These are phyloP conservation scores for Debaryomyces nepalensis DNA, from an alignment of 1,139 yeast genomes.

Conservation along the genomic window DNA sequence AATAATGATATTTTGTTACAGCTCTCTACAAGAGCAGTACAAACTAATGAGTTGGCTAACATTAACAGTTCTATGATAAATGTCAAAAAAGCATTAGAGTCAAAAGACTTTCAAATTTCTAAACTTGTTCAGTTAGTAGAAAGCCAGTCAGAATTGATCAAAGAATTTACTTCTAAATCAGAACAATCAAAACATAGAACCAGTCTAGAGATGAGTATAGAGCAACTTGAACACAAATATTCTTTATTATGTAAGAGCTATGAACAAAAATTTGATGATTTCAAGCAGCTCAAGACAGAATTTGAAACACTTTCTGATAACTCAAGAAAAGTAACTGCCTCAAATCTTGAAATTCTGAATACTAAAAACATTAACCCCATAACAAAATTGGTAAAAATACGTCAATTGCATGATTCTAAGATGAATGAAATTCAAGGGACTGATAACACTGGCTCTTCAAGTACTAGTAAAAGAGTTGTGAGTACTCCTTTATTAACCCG, in stretches of 20 bases:
- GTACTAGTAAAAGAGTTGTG: constrained; percentile 30
- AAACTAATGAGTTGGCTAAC: constrained; percentile 8
- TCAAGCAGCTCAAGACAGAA: constrained; percentile 28
- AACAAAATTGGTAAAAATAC: constrained; percentile 29
- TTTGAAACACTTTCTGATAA: constrained; percentile 28
- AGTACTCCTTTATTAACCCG: constrained; percentile 32
- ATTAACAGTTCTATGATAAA: constrained; percentile 2
- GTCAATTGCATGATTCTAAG: constrained; percentile 35
- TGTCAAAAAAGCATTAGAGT: not conserved
- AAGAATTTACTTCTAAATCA: not conserved
- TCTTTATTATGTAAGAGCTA: constrained; percentile 29
- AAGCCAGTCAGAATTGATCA: constrained; percentile 4
- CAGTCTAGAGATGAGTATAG: constrained; percentile 21
- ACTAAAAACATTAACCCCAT: constrained; percentile 3
- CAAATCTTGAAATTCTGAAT: not conserved
- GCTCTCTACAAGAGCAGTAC: constrained; percentile 10
- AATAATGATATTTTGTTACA: constrained; percentile 12
- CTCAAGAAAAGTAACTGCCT: not conserved
- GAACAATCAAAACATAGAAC: constrained; percentile 14
- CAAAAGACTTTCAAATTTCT: constrained; percentile 4
- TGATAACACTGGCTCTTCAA: constrained; percentile 12
- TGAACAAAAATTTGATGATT: constrained; percentile 31
- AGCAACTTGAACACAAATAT: constrained; percentile 26
- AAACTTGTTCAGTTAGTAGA: constrained; percentile 7
- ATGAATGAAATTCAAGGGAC: constrained; percentile 26